A percentile compares a stretch with the other conserved stretches of the same genome.
These are phyloP conservation scores for Phaeophleospora eucalypticola DNA, from an alignment of 2,329 filamentous ascomycete genomes.

Conservation along the genomic window DNA sequence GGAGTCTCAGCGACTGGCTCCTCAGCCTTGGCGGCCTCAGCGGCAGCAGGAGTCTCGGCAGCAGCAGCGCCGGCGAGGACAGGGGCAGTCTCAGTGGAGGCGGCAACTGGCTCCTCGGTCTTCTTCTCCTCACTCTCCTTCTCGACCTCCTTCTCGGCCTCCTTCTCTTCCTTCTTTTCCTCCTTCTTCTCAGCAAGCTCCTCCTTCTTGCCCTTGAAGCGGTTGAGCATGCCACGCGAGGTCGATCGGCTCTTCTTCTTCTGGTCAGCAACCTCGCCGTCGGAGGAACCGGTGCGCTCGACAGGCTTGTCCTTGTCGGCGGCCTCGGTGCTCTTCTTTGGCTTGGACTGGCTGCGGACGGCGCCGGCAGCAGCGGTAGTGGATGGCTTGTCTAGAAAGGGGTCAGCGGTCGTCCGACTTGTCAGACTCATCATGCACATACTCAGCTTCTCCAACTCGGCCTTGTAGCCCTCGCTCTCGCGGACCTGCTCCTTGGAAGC, in stretches of 20 bases:
- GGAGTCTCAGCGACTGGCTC: constrained; percentile 32
- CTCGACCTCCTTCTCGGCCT: constrained; percentile 41
- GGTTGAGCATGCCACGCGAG: constrained; percentile 56
- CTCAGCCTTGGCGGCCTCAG: constrained; percentile 24
- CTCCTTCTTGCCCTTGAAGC: constrained; percentile 60
- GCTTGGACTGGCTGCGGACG: constrained; percentile 35
- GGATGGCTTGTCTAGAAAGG: constrained; percentile 27
- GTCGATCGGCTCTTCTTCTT: constrained; percentile 58
- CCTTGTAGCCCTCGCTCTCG: constrained; percentile 84
- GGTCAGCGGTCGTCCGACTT: not conserved
- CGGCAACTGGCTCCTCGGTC: constrained; percentile 36
- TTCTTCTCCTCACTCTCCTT: constrained; percentile 30
- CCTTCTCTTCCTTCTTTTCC: constrained; percentile 43
- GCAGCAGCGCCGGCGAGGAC: constrained; percentile 26
- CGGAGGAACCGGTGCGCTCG: constrained; percentile 35
- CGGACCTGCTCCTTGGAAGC: constrained; percentile 68
- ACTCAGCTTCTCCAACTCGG: constrained; percentile 68
- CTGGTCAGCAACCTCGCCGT: constrained; percentile 34
- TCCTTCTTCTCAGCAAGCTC: constrained; percentile 42
- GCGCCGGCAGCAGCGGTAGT: constrained; percentile 35
- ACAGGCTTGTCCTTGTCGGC: constrained; percentile 34
- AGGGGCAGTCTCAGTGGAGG: constrained; percentile 29
- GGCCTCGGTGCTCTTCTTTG: constrained; percentile 48
- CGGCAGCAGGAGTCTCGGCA: constrained; percentile 26
- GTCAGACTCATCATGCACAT: constrained; percentile 36